Evolutionary conservation across 129 eudicot genomes (phyloP).

Genomic region (Calendula officinalis): DNA sequence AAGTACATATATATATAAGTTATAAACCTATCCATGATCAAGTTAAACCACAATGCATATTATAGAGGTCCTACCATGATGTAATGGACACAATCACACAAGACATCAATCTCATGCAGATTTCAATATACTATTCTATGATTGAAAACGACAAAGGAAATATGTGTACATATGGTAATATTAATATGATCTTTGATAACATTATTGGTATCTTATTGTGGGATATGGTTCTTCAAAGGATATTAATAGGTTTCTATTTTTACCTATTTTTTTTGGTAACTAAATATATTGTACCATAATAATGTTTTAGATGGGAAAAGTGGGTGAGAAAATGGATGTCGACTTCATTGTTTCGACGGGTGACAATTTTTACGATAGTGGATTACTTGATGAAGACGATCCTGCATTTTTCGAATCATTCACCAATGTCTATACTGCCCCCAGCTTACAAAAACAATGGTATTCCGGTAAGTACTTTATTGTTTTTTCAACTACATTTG

Average conservation of each 20-base stretch:
- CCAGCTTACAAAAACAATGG: slow-evolving; percentile 64
- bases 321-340: slow-evolving; percentile 39
- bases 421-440: slow-evolving; percentile 49
- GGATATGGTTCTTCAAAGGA: background rate
- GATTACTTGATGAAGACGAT: slow-evolving; percentile 45
- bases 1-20: background rate
- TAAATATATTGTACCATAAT: background rate
- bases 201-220: background rate
- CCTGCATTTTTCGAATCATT: slow-evolving; percentile 55
- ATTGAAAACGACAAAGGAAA: background rate
- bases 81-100: background rate
- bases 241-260: background rate
- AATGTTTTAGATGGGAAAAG: slow-evolving; percentile 45
- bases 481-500: background rate
- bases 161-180: background rate
- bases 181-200: background rate
- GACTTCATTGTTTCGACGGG: slow-evolving; percentile 64
- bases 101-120: slow-evolving; percentile 22
- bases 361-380: slow-evolving; percentile 59
- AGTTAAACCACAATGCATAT: background rate
- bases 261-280: background rate
- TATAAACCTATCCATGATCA: background rate
- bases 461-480: slow-evolving; percentile 38
- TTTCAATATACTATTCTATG: background rate
- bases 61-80: slow-evolving; percentile 18